These are phyloP conservation scores for Lentinus tigrinus DNA, from an alignment of 768 basidiomycete species.

Conservation along the genomic window DNA sequence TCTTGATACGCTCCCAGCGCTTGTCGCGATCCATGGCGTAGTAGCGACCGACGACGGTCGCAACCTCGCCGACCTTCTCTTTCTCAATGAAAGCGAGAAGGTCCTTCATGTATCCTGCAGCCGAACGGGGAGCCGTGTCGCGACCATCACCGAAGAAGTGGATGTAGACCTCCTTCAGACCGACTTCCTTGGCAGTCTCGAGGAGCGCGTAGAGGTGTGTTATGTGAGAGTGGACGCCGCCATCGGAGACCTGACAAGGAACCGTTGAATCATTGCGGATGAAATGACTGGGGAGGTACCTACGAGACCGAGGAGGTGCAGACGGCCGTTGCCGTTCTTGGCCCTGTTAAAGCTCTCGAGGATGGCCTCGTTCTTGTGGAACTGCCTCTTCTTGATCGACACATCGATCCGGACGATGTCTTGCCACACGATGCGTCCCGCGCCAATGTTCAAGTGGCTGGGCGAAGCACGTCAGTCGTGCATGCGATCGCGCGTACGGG, in stretches of 20 bases:
- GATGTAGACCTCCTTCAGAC: conserved; percentile 82
- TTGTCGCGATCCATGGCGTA: conserved; percentile 98
- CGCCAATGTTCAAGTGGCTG: conserved; percentile 93
- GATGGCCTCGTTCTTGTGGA: conserved; percentile 76
- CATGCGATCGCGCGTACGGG: not conserved
- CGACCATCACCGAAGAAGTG: conserved; percentile 96
- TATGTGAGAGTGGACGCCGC: conserved; percentile 97
- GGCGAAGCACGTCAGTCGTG: not conserved
- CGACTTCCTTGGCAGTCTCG: conserved; percentile 83
- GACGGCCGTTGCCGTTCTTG: conserved; percentile 76
- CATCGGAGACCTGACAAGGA: conserved; percentile 73
- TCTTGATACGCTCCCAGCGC: conserved; percentile 92
- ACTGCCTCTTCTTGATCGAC: conserved; percentile 83
- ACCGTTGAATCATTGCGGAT: not conserved
- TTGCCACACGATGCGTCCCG: conserved; percentile 95
- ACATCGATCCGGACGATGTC: conserved; percentile 96
- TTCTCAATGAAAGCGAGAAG: conserved; percentile 76
- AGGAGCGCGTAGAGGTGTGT: conserved; percentile 86
- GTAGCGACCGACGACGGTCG: conserved; percentile 87
- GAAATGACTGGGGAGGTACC: conserved; percentile 14
- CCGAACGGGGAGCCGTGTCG: conserved; percentile 87
- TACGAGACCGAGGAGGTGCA: conserved; percentile 89
- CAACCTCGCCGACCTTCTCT: conserved; percentile 76
- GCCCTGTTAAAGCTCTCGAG: conserved; percentile 73
- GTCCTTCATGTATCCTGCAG: conserved; percentile 73